Conservation (phyloP, 2,329 filamentous ascomycete species). For the Xylariaceae sp. region DNA sequence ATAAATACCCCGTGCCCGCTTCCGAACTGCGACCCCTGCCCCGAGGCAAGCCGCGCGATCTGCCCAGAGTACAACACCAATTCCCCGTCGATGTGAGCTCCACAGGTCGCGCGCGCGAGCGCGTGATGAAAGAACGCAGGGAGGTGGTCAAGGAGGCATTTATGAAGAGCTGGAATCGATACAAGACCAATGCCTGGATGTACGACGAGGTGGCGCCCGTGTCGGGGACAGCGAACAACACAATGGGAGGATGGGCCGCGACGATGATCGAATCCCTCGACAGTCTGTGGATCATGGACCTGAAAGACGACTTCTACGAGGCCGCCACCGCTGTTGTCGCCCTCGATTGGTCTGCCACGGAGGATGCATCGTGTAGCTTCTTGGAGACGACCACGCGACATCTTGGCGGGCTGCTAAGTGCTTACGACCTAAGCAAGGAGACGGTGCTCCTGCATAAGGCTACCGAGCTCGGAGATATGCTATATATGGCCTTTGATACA, state of each 20-base stretch:
- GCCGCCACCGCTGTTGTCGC: constrained; percentile 39
- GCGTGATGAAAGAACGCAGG: constrained; percentile 26
- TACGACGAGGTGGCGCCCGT: constrained; percentile 45
- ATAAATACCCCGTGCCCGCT: constrained; percentile 9
- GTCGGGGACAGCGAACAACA: constrained; percentile 37
- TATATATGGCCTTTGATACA: constrained; percentile 43
- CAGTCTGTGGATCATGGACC: constrained; percentile 46
- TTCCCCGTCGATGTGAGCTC: constrained; percentile 10
- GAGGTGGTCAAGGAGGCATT: constrained; percentile 34
- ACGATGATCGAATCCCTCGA: constrained; percentile 49
- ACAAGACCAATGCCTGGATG: constrained; percentile 43
- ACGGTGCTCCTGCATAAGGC: constrained; percentile 38
- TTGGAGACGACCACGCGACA: constrained; percentile 44
- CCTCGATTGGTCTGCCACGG: constrained; percentile 43
- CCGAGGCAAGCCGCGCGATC: constrained; percentile 6
- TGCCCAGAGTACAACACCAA: constrained; percentile 11
- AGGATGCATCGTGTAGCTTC: constrained; percentile 33
- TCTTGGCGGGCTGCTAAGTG: constrained; percentile 39
- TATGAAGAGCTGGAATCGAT: constrained; percentile 38
- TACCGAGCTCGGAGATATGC: constrained; percentile 41
- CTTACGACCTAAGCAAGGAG: constrained; percentile 37
- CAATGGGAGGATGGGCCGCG: constrained; percentile 46
- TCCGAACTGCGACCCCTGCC: constrained; percentile 12
- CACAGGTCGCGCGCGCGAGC: constrained; percentile 6
- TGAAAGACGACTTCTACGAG: constrained; percentile 44